Evolutionary conservation across 1,139 yeast species (phyloP), one percentile per base, ranked within the genome.

Genomic region (Kodamaea arcana): DNA sequence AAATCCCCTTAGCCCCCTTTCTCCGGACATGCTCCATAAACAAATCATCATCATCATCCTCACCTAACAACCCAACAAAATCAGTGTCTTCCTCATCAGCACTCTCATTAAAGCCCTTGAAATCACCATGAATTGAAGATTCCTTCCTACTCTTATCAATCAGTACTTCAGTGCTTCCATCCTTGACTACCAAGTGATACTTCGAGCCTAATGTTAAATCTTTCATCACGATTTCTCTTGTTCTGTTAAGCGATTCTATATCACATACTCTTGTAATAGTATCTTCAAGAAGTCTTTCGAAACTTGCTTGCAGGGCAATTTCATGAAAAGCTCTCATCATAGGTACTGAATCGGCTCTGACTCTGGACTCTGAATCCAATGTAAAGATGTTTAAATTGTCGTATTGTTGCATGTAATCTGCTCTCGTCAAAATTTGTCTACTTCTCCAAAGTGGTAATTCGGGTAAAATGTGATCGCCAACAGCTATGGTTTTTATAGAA

Each of bases 251-350:
- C 1, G 87, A 75, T 56, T 85, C 95, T 36, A 85, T 84, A 27
- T 80, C 92, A 8, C 76, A 72, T 2, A 85, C 85, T 36, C 95
- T 63, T 37, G 80, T 78, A n/a, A 78, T 62, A 0, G 94, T 81
- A 39, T 83, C 86, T 13, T 72, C 71, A 25, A 85, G 59, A n/a
- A 84, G 60, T 37, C 79, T 75, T 36, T 82, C 82, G 48, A 85
- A 85, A 15, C 80, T 83, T 0, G 86, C 84, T 56, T 78, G 80
- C 2, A 77, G 62, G 0, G 83, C 83, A 35, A 85, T 82, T 50
- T 85, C 94, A 41, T 83, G 78, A 54, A 85, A 85, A 2, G 92
- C 94, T 47, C 90, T 72, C 94, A 85, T 83, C 94, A 85, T 84
- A 1, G 94, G 90, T 2, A 83, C 83, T 3, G 85, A 78, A 54